A percentile compares a stretch with the other conserved stretches of the same genome.
Conservation (phyloP, 1,284 basidiomycete species). For the Papiliotrema laurentii region DNA sequence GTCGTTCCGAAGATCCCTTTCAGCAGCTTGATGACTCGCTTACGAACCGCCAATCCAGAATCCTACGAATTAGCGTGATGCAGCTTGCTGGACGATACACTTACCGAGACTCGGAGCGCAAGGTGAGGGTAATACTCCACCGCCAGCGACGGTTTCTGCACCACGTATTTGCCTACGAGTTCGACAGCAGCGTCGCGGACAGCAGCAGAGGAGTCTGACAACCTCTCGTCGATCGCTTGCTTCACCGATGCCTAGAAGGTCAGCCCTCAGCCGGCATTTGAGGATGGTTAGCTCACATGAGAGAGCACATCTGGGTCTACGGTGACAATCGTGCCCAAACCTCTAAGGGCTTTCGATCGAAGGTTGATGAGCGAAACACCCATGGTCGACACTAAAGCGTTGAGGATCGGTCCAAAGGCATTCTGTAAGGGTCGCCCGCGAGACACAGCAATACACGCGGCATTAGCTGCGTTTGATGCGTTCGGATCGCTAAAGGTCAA, state of each 20-base stretch:
- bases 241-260: slow-evolving; percentile 72
- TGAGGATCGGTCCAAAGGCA: slow-evolving; percentile 74
- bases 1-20: slow-evolving; percentile 72
- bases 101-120: slow-evolving; percentile 76
- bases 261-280: neutral
- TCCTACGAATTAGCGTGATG: slow-evolving; percentile 56
- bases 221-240: slow-evolving; percentile 76
- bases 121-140: slow-evolving; percentile 81
- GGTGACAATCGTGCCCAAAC: slow-evolving; percentile 75
- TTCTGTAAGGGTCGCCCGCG: slow-evolving; percentile 66
- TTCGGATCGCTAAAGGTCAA: slow-evolving; percentile 23
- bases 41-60: slow-evolving; percentile 84
- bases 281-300: slow-evolving; percentile 53
- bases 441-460: slow-evolving; percentile 64
- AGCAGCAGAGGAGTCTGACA: slow-evolving; percentile 82
- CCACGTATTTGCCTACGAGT: slow-evolving; percentile 89
- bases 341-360: slow-evolving; percentile 83
- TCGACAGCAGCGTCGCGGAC: slow-evolving; percentile 96
- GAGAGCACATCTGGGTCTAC: slow-evolving; percentile 78
- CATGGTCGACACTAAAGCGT: slow-evolving; percentile 67
- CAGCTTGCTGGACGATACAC: slow-evolving; percentile 28
- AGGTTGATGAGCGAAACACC: slow-evolving; percentile 78
- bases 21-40: slow-evolving; percentile 89
- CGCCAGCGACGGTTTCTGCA: slow-evolving; percentile 77
- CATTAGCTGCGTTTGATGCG: slow-evolving; percentile 19